A percentile compares a stretch with the other conserved stretches of the same genome.
phyloP scores from a whole-genome alignment of 2,329 filamentous ascomycete species.

The Chrysoporthe deuterocubensis region DNA sequence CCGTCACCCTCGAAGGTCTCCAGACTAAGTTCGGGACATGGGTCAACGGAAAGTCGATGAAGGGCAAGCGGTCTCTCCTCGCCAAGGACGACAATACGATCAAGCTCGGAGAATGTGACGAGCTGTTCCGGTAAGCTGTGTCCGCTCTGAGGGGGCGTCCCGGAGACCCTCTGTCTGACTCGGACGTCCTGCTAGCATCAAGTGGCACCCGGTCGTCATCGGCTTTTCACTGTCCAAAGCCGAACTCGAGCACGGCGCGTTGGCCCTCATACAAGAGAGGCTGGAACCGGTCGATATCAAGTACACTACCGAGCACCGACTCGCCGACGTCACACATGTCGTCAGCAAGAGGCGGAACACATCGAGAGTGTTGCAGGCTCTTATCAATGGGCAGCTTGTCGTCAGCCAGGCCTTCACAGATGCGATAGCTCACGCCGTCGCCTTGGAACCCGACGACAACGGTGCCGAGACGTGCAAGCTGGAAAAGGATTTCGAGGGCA shows the following conservation, averaged over 20 bases:
- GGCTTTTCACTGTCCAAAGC: constrained; percentile 78
- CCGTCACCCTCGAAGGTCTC: constrained; percentile 75
- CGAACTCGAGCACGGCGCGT: constrained; percentile 64
- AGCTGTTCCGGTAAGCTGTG: constrained; percentile 58
- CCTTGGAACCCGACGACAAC: constrained; percentile 50
- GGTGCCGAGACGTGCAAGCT: constrained; percentile 59
- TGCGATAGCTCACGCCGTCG: constrained; percentile 67
- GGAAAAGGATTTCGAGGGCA: constrained; percentile 76
- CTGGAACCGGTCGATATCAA: constrained; percentile 92
- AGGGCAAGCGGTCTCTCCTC: constrained; percentile 63
- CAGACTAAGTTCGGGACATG: constrained; percentile 84
- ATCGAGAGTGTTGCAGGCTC: constrained; percentile 80
- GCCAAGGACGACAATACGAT: constrained; percentile 64
- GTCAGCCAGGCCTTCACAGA: constrained; percentile 77
- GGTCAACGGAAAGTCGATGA: constrained; percentile 74
- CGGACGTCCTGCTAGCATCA: constrained; percentile 56
- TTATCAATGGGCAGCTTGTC: constrained; percentile 80
- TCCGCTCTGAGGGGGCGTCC: background rate
- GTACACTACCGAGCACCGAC: constrained; percentile 72
- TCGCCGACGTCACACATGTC: constrained; percentile 79
- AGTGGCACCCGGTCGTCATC: constrained; percentile 80
- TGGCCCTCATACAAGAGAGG: constrained; percentile 63
- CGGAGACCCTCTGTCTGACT: constrained; percentile 12
- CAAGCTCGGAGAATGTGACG: constrained; percentile 71
- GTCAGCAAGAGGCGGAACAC: constrained; percentile 90